phyloP scores from a whole-genome alignment of 1,284 basidiomycete genomes.

The Sanghuangporus baumii region DNA sequence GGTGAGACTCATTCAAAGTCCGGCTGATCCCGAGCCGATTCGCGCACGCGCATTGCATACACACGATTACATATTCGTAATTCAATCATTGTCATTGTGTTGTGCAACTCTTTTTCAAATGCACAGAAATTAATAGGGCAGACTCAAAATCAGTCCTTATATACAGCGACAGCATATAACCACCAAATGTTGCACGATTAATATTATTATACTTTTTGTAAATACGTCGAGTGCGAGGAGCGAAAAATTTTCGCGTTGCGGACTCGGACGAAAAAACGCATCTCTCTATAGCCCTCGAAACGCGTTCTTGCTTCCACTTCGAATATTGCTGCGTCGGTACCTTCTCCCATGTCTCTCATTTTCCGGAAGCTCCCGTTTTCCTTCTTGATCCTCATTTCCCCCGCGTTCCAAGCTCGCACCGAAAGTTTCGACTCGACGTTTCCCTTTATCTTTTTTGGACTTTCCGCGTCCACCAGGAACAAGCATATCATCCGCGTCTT shows the following conservation, averaged over 20 bases:
- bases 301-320: conserved; percentile 84
- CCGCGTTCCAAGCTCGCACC: conserved; percentile 80
- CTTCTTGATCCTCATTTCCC: conserved; percentile 48
- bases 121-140: no score
- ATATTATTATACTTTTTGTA: not conserved
- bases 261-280: no score
- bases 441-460: conserved; percentile 35
- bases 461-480: conserved; percentile 29
- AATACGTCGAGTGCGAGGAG: not conserved
- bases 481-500: conserved; percentile 30
- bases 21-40: no score
- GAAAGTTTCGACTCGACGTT: conserved; percentile 71
- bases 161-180: no score
- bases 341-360: conserved; percentile 63
- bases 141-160: no score
- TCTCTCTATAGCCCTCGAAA: conserved; percentile 44
- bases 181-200: no score
- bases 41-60: no score
- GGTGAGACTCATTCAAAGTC: no score
- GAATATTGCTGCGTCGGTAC: conserved; percentile 62
- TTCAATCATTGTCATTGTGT: no score
- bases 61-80: no score
- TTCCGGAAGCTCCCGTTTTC: conserved; percentile 66
- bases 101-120: no score
- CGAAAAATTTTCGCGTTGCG: not conserved